Conservation (phyloP, 2,329 filamentous ascomycete genomes). For the Tolypocladium ovalisporum region DNA sequence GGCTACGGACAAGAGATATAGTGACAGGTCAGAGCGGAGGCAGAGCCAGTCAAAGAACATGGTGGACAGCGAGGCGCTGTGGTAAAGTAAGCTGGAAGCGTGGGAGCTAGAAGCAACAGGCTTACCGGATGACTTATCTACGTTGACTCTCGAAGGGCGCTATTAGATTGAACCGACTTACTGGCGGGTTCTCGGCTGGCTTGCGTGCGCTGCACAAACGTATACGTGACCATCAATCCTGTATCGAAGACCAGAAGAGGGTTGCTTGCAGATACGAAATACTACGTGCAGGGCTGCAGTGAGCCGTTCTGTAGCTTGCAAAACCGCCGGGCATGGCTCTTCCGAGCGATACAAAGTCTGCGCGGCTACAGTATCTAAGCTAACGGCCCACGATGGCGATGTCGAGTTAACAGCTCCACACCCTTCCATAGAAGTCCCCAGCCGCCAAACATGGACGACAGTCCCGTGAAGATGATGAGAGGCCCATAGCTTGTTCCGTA, state of each 20-base stretch:
- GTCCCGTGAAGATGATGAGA: conserved; percentile 8
- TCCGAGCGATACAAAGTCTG: too few relatives aligned
- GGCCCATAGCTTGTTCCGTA: conserved; percentile 7
- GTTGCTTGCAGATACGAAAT: too few relatives aligned
- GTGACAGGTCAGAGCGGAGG: conserved; percentile 4
- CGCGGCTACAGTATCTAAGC: neutral
- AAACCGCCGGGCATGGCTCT: too few relatives aligned
- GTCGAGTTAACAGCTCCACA: neutral
- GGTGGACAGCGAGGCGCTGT: conserved; percentile 10
- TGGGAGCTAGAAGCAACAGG: neutral
- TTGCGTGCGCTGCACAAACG: too few relatives aligned
- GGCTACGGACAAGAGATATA: conserved; percentile 3
- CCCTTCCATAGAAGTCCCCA: conserved; percentile 4
- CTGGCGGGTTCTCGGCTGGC: too few relatives aligned
- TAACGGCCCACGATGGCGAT: neutral
- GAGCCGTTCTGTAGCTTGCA: neutral
- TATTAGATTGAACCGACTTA: too few relatives aligned
- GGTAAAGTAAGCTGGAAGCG: conserved; percentile 3
- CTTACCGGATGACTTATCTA: too few relatives aligned
- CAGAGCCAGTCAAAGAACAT: conserved; percentile 3
- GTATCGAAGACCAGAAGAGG: too few relatives aligned
- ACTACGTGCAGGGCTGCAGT: too few relatives aligned
- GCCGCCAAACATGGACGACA: conserved; percentile 6
- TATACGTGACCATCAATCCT: too few relatives aligned
- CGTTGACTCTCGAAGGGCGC: too few relatives aligned